Percentiles rank a stretch among this genome's conserved stretches.
Evolutionary conservation across 805 yeast genomes (phyloP).

Genomic region (Nakazawaea siamensis): DNA sequence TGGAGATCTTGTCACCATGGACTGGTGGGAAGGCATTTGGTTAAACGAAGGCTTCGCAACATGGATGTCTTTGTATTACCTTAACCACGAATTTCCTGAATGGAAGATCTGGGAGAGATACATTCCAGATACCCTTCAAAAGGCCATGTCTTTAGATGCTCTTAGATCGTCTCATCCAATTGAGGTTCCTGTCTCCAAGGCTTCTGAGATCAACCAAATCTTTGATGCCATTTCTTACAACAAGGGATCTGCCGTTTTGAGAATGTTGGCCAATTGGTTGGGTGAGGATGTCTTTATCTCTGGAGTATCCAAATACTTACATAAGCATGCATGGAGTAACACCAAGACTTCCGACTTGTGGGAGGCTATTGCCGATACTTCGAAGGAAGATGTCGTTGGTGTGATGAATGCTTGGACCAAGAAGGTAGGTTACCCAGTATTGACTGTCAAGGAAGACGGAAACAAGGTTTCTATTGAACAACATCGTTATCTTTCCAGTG

Average conservation of each 20-base stretch:
- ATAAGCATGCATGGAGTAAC: slow-evolving; percentile 55
- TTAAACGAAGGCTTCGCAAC: slow-evolving; percentile 91
- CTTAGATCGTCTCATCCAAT: slow-evolving; percentile 68
- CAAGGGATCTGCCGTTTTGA: slow-evolving; percentile 72
- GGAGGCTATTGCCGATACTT: slow-evolving; percentile 53
- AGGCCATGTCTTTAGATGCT: slow-evolving; percentile 46
- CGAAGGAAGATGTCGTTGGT: slow-evolving; percentile 50
- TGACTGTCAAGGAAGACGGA: slow-evolving; percentile 36
- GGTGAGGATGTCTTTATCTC: slow-evolving; percentile 62
- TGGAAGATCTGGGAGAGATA: slow-evolving; percentile 68
- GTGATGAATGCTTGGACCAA: slow-evolving; percentile 68
- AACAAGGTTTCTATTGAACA: slow-evolving; percentile 32
- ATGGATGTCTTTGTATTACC: slow-evolving; percentile 69
- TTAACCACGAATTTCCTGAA: slow-evolving; percentile 63
- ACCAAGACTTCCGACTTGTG: slow-evolving; percentile 72
- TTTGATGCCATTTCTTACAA: slow-evolving; percentile 77
- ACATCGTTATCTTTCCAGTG: slow-evolving; percentile 45
- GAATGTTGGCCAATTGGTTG: slow-evolving; percentile 67
- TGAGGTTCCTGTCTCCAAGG: slow-evolving; percentile 70
- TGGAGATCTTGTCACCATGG: slow-evolving; percentile 84
- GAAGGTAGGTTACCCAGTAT: slow-evolving; percentile 55
- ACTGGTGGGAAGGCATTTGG: slow-evolving; percentile 93
- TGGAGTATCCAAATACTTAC: slow-evolving; percentile 67
- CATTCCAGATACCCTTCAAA: slow-evolving; percentile 42
- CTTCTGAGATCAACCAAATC: slow-evolving; percentile 74